Evolutionary conservation across 805 yeast genomes (phyloP), one percentile per base, ranked within the genome.

Genomic region (Starmerella khaoyaiensis): DNA sequence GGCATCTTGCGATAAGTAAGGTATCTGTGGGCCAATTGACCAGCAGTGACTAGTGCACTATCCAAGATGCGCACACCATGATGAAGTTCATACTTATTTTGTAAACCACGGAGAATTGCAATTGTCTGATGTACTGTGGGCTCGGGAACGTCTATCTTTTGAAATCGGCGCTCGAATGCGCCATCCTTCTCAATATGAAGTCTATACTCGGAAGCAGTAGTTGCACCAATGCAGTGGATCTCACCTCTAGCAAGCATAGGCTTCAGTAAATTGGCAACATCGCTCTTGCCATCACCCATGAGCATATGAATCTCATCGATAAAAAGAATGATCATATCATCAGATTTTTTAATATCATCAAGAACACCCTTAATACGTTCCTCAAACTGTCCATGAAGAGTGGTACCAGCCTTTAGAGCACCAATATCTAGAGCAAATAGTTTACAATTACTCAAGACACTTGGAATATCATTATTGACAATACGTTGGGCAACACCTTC

Each of bases 401-500:
- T 90, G 41, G 98, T 97, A 62, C 98, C 98, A 5, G 98, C 98
- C 44, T 93, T 87, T 52, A 90, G 71, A 1, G 97, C 93, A 45
- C 98, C 98, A 49, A 90, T 67, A 59, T 90, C 98, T 44, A 90
- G 68, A 14, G 95, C 80, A 57, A 77, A 87, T 39, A 90, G 66
- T 46, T 77, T 75, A 46, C 94, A 76, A 41, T 74, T 74, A 43
- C 80, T 79, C 48, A 90, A 67, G 45, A 87, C 82, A 19, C 75
- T 71, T 29, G 98, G 98, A 12, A 90, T 94, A 60, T 90, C 98
- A 46, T 81, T 81, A 54, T 90, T 96, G 42, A 90, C 75, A 46
- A 90, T 83, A 63, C 98, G 72, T 62, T 87, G 97, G 10, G 98
- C 97, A 39, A 90, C 96, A 53, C 97, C 98, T 64, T 90, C 98